Evolutionary conservation across 768 basidiomycete genomes (phyloP).

Genomic region (Tephrocybe rancida): DNA sequence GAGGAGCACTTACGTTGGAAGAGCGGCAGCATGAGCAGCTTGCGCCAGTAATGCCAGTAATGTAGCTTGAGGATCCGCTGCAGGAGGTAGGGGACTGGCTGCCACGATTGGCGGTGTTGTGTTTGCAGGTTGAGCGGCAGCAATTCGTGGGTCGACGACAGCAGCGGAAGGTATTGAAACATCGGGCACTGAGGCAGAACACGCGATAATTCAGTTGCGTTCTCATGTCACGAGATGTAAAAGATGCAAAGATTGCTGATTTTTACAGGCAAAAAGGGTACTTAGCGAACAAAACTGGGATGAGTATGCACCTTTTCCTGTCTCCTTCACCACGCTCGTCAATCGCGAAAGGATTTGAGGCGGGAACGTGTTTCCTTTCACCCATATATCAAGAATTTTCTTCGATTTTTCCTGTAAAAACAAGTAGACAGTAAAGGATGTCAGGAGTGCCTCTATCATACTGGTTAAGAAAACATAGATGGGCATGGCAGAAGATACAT

Average conservation of each 20-base stretch:
- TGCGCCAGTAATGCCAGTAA: constrained; percentile 72
- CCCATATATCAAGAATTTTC: constrained; percentile 98
- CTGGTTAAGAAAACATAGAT: constrained; percentile 26
- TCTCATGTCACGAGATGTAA: constrained; percentile 52
- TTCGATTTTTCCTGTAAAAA: constrained; percentile 90
- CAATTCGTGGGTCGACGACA: constrained; percentile 38
- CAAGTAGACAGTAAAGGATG: constrained; percentile 32
- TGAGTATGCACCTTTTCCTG: constrained; percentile 89
- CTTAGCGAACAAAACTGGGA: constrained; percentile 77
- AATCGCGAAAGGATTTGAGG: constrained; percentile 72
- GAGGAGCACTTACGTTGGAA: constrained; percentile 38
- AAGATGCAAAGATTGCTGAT: constrained; percentile 53
- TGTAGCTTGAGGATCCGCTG: constrained; percentile 58
- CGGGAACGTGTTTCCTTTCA: constrained; percentile 89
- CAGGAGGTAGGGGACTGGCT: constrained; percentile 26
- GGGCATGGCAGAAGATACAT: constrained; percentile 28
- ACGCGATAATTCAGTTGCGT: constrained; percentile 66
- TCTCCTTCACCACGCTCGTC: constrained; percentile 66
- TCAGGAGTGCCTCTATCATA: constrained; percentile 43
- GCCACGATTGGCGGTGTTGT: constrained; percentile 26
- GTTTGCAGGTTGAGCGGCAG: constrained; percentile 24
- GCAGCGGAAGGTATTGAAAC: constrained; percentile 33
- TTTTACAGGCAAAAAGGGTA: constrained; percentile 71
- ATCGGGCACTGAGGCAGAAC: constrained; percentile 65
- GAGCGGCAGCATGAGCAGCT: constrained; percentile 52